phyloP scores from a whole-genome alignment of 2,329 filamentous ascomycete species.

The Chrysosphaeria jannelii region DNA sequence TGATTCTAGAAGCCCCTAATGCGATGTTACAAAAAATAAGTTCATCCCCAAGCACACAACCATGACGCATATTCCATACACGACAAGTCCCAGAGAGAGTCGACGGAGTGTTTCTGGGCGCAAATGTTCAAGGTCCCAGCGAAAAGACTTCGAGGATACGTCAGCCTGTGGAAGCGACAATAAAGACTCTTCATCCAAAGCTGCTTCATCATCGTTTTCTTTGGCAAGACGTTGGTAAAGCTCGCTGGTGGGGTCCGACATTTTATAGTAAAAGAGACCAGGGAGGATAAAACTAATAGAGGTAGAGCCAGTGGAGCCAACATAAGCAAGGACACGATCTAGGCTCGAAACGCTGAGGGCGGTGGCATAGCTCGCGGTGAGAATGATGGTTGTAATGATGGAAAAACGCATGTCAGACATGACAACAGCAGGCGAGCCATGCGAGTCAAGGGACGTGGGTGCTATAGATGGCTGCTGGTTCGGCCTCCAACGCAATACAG shows the following conservation, averaged over 20 bases:
- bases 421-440: conserved; percentile 21
- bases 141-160: conserved; percentile 15
- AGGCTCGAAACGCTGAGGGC: conserved; percentile 77
- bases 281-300: conserved; percentile 93
- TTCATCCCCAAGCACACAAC: conserved; percentile 64
- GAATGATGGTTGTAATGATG: conserved; percentile 57
- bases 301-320: conserved; percentile 79
- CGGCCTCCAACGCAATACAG: conserved; percentile 78
- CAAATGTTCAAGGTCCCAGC: conserved; percentile 30
- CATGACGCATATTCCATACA: conserved; percentile 78
- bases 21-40: conserved; percentile 28
- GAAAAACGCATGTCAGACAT: conserved; percentile 82
- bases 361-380: conserved; percentile 59
- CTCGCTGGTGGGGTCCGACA: conserved; percentile 62
- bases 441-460: conserved; percentile 11
- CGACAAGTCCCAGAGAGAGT: conserved; percentile 40
- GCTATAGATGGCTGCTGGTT: conserved; percentile 9
- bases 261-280: conserved; percentile 95
- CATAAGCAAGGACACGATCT: conserved; percentile 77
- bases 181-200: conserved; percentile 10
- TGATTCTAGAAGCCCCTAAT: too few species aligned
- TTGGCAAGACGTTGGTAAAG: conserved; percentile 71
- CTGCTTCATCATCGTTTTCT: conserved; percentile 58
- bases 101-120: conserved; percentile 36
- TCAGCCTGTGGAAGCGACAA: conserved; percentile 10